Conservation (phyloP, 2,329 filamentous ascomycete genomes). For the Sclerotinia minor region DNA sequence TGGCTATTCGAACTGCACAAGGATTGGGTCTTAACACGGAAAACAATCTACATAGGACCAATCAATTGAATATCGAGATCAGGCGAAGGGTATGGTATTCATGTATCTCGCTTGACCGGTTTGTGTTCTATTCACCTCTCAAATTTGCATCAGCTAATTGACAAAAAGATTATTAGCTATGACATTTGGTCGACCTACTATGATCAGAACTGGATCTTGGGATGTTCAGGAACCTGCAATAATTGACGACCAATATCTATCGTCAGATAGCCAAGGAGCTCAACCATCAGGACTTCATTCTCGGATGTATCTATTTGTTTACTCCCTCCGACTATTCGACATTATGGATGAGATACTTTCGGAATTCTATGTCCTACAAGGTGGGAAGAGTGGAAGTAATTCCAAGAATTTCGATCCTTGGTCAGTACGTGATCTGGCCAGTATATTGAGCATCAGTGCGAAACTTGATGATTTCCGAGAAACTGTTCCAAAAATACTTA, state of each 20-base stretch:
- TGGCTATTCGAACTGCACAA: slow-evolving; percentile 40
- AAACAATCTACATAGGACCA: background rate
- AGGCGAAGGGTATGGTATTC: slow-evolving; percentile 40
- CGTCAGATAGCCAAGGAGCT: slow-evolving; percentile 29
- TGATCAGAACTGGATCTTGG: slow-evolving; percentile 28
- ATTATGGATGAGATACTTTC: slow-evolving; percentile 31
- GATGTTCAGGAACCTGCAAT: slow-evolving; percentile 22
- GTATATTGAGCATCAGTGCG: slow-evolving; percentile 28
- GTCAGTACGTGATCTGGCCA: slow-evolving; percentile 14
- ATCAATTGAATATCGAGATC: slow-evolving; percentile 40
- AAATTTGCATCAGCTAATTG: slow-evolving; percentile 26
- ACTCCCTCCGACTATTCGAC: slow-evolving; percentile 31
- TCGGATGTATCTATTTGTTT: slow-evolving; percentile 33
- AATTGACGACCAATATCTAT: slow-evolving; percentile 42
- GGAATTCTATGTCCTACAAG: slow-evolving; percentile 24
- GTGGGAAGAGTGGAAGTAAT: slow-evolving; percentile 11
- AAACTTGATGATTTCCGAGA: slow-evolving; percentile 29
- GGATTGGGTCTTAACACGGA: slow-evolving; percentile 38
- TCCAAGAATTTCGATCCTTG: slow-evolving; percentile 10
- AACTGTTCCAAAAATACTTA: slow-evolving; percentile 27
- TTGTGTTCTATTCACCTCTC: slow-evolving; percentile 26
- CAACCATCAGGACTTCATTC: slow-evolving; percentile 35
- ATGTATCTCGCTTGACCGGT: slow-evolving; percentile 38
- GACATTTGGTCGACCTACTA: slow-evolving; percentile 39
- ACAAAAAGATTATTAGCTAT: slow-evolving; percentile 28